Evolutionary conservation across 352 stramenopile genomes (phyloP).

Genomic region (Halophytophthora polymorphica): DNA sequence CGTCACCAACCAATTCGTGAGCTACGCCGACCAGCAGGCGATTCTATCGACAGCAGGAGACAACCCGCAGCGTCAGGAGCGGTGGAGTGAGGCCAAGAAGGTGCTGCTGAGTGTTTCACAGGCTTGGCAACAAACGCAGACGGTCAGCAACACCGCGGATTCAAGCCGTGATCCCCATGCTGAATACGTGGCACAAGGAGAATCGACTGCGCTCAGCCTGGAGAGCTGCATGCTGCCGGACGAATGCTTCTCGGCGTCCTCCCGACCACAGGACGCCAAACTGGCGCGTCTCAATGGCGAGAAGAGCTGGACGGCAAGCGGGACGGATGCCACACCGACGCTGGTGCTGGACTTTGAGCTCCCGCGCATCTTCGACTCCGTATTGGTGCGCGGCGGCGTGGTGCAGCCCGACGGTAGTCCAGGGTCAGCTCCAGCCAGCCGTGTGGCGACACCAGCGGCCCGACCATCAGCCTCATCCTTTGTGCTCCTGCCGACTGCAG

Average conservation of each 20-base stretch:
- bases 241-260: conserved; percentile 56
- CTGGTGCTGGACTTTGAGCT: conserved; percentile 72
- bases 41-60: conserved; percentile 9
- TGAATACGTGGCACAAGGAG: conserved; percentile 40
- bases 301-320: conserved; percentile 59
- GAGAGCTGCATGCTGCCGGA: conserved; percentile 58
- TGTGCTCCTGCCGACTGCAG: conserved; percentile 30
- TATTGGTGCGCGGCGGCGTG: conserved; percentile 58
- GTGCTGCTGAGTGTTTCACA: conserved; percentile 27
- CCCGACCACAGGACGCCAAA: conserved; percentile 56
- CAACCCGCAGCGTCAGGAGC: conserved; percentile 9
- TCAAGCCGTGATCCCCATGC: conserved; percentile 8
- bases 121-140: conserved; percentile 37
- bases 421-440: conserved; percentile 4
- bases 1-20: conserved; percentile 46
- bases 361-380: conserved; percentile 57
- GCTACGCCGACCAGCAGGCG: conserved; percentile 47
- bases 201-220: conserved; percentile 50
- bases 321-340: conserved; percentile 48
- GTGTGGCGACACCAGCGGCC: background rate
- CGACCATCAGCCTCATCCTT: conserved; percentile 30
- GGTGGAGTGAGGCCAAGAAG: conserved; percentile 36
- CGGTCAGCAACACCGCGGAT: conserved; percentile 6
- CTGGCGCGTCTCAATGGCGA: conserved; percentile 47
- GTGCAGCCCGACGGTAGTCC: conserved; percentile 16